These are phyloP conservation scores for Kodamaea nitidulidarum DNA, from an alignment of 805 yeast species.

Conservation along the genomic window DNA sequence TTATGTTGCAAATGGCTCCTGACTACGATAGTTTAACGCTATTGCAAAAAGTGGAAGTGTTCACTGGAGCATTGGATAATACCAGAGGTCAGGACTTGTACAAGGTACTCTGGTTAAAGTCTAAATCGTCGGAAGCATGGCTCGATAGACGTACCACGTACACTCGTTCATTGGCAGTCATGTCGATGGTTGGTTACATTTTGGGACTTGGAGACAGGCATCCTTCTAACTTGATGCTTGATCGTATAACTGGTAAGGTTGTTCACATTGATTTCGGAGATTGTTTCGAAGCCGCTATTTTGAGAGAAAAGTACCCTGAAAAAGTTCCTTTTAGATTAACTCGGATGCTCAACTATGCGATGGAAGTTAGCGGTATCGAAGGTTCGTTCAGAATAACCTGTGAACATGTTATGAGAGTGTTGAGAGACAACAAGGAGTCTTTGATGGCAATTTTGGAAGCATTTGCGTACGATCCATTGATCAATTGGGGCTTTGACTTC, in stretches of 20 bases:
- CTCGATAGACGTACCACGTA: conserved; percentile 93
- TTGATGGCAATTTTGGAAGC: conserved; percentile 97
- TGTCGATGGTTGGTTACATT: conserved; percentile 98
- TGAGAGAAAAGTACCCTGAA: conserved; percentile 96
- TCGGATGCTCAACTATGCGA: conserved; percentile 94
- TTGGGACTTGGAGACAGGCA: conserved; percentile 97
- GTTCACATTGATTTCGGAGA: conserved; percentile 98
- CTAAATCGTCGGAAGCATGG: conserved; percentile 97
- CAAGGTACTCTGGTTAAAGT: conserved; percentile 93
- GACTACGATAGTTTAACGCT: conserved; percentile 87
- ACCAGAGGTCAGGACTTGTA: conserved; percentile 95
- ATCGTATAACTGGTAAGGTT: conserved; percentile 90
- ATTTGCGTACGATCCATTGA: conserved; percentile 96
- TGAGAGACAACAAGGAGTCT: conserved; percentile 91
- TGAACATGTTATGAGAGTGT: conserved; percentile 93
- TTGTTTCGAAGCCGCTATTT: conserved; percentile 96
- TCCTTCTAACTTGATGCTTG: conserved; percentile 95
- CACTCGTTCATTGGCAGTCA: conserved; percentile 92
- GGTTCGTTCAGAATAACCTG: conserved; percentile 96
- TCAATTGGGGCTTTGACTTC: conserved; percentile 97
- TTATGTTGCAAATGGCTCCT: conserved; percentile 97
- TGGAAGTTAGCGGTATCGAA: conserved; percentile 98
- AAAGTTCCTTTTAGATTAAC: conserved; percentile 97
- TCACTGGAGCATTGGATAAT: conserved; percentile 90
- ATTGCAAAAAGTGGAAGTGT: conserved; percentile 91